phyloP scores from a whole-genome alignment of 805 yeast species.

The Myxozyma monticola region DNA sequence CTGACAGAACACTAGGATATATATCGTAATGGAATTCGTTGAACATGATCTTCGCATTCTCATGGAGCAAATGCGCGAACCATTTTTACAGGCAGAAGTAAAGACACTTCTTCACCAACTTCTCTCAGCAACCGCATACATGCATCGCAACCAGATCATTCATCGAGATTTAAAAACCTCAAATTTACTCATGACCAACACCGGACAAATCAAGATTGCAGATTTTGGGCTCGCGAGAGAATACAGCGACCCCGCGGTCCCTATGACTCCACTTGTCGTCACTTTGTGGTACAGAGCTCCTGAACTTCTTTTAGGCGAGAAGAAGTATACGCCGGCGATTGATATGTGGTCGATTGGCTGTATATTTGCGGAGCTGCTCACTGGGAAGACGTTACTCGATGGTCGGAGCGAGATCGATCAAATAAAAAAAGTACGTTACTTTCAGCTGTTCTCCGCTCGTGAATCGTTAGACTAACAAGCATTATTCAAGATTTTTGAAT shows the following conservation, averaged over 20 bases:
- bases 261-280: conserved; percentile 14
- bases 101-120: conserved; percentile 37
- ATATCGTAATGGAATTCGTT: conserved; percentile 38
- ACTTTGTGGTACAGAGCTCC: conserved; percentile 45
- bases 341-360: conserved; percentile 64
- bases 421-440: conserved; percentile 33
- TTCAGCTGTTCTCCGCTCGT: too few species aligned
- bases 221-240: conserved; percentile 57
- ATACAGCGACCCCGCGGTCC: conserved; percentile 33
- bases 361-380: conserved; percentile 54
- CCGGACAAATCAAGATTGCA: conserved; percentile 34
- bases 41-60: conserved; percentile 36
- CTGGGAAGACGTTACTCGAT: conserved; percentile 47
- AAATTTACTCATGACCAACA: conserved; percentile 33
- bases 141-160: conserved; percentile 34
- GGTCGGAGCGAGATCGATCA: conserved; percentile 52
- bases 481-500: conserved; percentile 43
- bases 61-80: conserved; percentile 25
- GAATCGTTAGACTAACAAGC: not conserved
- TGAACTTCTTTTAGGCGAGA: conserved; percentile 50
- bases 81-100: conserved; percentile 36
- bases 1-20: conserved; percentile 26
- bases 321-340: conserved; percentile 39
- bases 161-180: conserved; percentile 38
- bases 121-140: conserved; percentile 31